These are phyloP conservation scores for Glycine tomentella DNA, from an alignment of 306 rosid species.

Conservation along the genomic window DNA sequence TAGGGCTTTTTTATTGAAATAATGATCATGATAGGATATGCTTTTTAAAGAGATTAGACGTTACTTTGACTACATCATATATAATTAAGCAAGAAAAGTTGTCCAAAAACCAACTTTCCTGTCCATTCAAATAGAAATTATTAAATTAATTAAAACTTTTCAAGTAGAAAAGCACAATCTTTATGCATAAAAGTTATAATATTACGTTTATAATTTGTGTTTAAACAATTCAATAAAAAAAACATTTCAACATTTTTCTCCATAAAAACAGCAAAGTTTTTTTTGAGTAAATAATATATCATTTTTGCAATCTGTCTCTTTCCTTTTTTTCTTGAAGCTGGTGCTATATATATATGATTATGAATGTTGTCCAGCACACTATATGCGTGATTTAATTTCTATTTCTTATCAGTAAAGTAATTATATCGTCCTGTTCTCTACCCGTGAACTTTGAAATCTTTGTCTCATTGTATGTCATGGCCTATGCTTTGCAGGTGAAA, in stretches of 20 bases:
- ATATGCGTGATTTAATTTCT: slow-evolving; percentile 20
- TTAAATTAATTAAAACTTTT: slow-evolving; percentile 1
- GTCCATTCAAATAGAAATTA: background rate
- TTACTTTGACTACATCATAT: background rate
- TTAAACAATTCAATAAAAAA: background rate
- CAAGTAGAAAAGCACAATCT: background rate
- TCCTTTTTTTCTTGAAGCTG: background rate
- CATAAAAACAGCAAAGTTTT: background rate
- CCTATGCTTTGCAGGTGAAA: slow-evolving; percentile 59
- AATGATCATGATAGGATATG: slow-evolving; percentile 16
- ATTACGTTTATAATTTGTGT: background rate
- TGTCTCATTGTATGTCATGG: slow-evolving; percentile 51
- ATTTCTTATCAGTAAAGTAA: slow-evolving; percentile 13
- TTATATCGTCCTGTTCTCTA: background rate
- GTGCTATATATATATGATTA: background rate
- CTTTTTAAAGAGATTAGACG: background rate
- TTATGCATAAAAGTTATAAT: background rate
- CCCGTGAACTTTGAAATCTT: slow-evolving; percentile 54
- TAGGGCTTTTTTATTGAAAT: background rate
- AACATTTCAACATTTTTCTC: background rate
- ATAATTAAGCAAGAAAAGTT: background rate
- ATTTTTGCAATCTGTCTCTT: background rate
- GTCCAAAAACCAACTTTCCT: background rate
- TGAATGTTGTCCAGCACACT: background rate
- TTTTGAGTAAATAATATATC: background rate